Evolutionary conservation across 208 protist genomes (phyloP), one percentile per base, ranked within the genome.

Genomic region (Endotrypanum monterogeii): DNA sequence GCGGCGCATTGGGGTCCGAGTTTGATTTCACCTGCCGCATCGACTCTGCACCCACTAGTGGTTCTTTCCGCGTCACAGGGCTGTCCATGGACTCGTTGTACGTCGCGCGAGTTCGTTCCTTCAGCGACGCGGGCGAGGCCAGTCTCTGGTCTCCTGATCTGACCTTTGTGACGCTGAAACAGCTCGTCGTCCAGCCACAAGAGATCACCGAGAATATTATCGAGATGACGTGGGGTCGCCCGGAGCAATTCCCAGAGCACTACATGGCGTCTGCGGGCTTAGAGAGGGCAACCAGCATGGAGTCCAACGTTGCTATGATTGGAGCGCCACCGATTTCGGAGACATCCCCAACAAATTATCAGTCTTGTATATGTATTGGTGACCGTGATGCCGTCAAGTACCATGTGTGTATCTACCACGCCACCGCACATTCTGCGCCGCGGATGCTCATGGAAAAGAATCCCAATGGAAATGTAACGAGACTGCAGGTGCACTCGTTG

Each of bases 201-300:
- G 79, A 93, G 70, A 91, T 96, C 52, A 89, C 91, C 18, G 94
- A 98, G 83, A 85, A 86, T 35, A 76, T 80, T 35, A 84, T 95
- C 44, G 78, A 82, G 37, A 41, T 96, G 30, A 72, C 85, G 60
- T 98, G 94, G 94, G 85, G 82, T 20, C 84, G 94, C 12, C 73
- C 80, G 16, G 83, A 86, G 78, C 91, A 96, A 78, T 72, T 51
- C 56, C 76, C 84, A 25, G 78, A 75, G 67, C 55, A 71, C 14
- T 88, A 88, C 79, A 37, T 63, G n/a, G 4, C 46, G 39, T 32
- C 55, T 35, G 25, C 23, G 35, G 71, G 35, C 52, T 28, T 71
- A 60, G 66, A 57, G n/a, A 60, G 46, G 11, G 25, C 65, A 11
- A 12, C 32, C 44, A 25, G n/a, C 25, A 32, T 32, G 48, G 54